Evolutionary conservation across 441 rosid genomes (phyloP).

Genomic region (Hura crepitans): DNA sequence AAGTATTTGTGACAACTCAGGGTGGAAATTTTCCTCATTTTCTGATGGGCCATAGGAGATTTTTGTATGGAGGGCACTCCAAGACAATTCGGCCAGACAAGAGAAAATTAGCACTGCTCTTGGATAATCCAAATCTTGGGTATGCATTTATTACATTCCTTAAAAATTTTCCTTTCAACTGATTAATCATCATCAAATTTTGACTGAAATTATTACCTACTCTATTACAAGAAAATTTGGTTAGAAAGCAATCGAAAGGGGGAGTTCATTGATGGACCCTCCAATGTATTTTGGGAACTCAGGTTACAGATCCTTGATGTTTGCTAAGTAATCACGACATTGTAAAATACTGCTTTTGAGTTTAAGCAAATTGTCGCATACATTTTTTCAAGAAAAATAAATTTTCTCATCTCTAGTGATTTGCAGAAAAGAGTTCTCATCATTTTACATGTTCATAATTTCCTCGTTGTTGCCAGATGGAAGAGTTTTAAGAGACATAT

Average conservation of each 20-base stretch:
- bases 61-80: conserved; percentile 87
- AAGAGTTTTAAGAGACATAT: conserved; percentile 86
- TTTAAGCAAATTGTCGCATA: neutral
- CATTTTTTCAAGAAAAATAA: neutral
- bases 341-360: neutral
- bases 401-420: too few species aligned
- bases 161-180: neutral
- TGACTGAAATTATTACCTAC: neutral
- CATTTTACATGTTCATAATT: neutral
- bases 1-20: conserved; percentile 99
- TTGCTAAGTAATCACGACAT: neutral
- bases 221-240: neutral
- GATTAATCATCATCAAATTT: neutral
- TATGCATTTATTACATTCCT: conserved; percentile 32
- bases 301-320: neutral
- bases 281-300: neutral
- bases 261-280: neutral
- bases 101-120: conserved; percentile 90
- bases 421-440: neutral
- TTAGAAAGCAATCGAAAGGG: neutral
- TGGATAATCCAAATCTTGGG: conserved; percentile 95
- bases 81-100: conserved; percentile 97
- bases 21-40: conserved; percentile 99
- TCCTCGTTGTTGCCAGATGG: conserved; percentile 52
- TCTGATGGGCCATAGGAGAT: conserved; percentile 96